Evolutionary conservation across 2,329 filamentous ascomycete species (phyloP), one percentile per base, ranked within the genome.

Genomic region (Mariannaea elegans): DNA sequence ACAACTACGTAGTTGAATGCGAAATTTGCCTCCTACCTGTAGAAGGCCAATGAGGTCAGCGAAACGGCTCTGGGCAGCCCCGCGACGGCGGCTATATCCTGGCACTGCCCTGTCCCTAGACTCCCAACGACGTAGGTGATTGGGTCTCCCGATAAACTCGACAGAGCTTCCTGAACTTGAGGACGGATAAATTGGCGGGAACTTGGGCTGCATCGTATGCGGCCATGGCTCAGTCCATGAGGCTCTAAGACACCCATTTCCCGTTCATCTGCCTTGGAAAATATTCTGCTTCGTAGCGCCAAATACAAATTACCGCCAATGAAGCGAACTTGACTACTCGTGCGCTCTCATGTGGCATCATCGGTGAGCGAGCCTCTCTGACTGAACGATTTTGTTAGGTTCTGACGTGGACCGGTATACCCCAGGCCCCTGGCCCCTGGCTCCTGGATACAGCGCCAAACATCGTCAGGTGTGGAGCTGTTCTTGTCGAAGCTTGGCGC

Each of bases 11-110:
- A 9, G 5, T 27, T 27, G 24, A 5, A 9, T 27, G 36, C 34
- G 49, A 12, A 23, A 49, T 44, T 46, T 56, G 46, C 53, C 38
- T 56, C 36, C 36, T 44, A 16, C 12, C 53, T 34, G 27, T 19
- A 19, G n/a, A 38, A 19, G 21, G 18, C 56, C 56, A 59, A 59
- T 59, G 36, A 16, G 49, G 31, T 39, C 18, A 27, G 23, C 29
- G 44, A 39, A 42, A 34, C 10, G 12, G 19, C 23, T 16, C 21
- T 29, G 34, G 31, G 44, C 56, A 10, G 56, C 56, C 56, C 56
- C 56, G 49, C 56, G 56, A 6, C 56, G 44, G 56, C 56, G 56
- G 49, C 29, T 59, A 59, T 38, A 59, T 44, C 42, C 56, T 53
- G 56, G 44, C 38, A 13, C 46, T 45, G 19, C 46, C 16, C 19